phyloP scores from a whole-genome alignment of 2,329 filamentous ascomycete genomes.

The Aspergillus floridensis region DNA sequence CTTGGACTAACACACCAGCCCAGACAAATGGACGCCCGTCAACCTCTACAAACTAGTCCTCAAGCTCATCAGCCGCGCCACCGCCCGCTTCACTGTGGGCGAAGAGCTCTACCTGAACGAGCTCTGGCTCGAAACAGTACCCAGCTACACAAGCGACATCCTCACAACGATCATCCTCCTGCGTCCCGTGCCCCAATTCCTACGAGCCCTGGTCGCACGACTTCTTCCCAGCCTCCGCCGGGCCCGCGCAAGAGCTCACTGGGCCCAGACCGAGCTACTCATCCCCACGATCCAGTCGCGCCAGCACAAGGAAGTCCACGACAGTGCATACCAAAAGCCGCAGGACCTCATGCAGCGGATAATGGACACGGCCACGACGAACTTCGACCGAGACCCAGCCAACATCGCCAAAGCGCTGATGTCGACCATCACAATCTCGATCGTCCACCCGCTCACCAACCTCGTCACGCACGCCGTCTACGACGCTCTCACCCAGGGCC shows the following conservation, averaged over 20 bases:
- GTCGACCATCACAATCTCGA: constrained; percentile 26
- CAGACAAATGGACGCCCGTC: constrained; percentile 25
- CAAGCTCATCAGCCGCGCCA: constrained; percentile 39
- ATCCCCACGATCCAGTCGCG: constrained; percentile 33
- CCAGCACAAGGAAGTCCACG: constrained; percentile 18
- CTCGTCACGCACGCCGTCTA: background rate
- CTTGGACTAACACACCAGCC: background rate
- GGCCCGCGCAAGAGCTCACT: constrained; percentile 30
- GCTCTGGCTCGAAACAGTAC: constrained; percentile 38
- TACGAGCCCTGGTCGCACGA: constrained; percentile 34
- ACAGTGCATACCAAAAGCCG: constrained; percentile 22
- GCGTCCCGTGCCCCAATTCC: constrained; percentile 32
- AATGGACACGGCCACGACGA: constrained; percentile 27
- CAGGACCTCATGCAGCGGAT: constrained; percentile 36
- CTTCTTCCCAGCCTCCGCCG: constrained; percentile 36
- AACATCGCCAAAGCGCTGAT: constrained; percentile 27
- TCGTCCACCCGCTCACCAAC: constrained; percentile 29
- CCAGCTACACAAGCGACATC: constrained; percentile 36
- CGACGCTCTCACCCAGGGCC: constrained; percentile 22
- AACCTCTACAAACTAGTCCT: constrained; percentile 28
- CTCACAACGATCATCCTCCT: constrained; percentile 33
- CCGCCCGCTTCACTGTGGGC: constrained; percentile 43
- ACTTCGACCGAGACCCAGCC: constrained; percentile 21
- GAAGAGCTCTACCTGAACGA: constrained; percentile 36
- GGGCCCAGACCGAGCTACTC: constrained; percentile 34